phyloP scores from a whole-genome alignment of 2,329 filamentous ascomycete genomes.

The Xylaria multiplex region DNA sequence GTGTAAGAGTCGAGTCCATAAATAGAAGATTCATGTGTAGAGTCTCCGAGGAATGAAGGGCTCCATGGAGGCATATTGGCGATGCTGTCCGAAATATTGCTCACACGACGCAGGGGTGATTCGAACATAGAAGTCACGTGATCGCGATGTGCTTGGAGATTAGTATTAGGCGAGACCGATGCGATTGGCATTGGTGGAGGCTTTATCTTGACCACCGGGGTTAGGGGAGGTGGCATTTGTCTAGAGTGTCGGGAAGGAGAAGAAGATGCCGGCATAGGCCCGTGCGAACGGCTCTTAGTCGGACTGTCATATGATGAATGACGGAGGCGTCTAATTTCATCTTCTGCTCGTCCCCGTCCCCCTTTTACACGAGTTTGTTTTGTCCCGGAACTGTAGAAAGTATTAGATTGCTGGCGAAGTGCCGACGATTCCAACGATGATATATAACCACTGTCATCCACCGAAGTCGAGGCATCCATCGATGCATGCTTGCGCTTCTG shows the following conservation, averaged over 20 bases:
- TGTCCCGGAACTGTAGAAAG: conserved; percentile 79
- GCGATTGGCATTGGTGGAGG: conserved; percentile 67
- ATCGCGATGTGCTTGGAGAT: conserved; percentile 86
- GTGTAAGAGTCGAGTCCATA: conserved; percentile 42
- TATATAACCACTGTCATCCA: conserved; percentile 90
- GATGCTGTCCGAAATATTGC: conserved; percentile 60
- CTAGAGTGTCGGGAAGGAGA: conserved; percentile 70
- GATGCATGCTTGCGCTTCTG: conserved; percentile 81
- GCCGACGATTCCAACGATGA: conserved; percentile 94
- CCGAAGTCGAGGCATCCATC: conserved; percentile 63
- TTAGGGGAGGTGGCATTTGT: conserved; percentile 79
- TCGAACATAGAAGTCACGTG: conserved; percentile 79
- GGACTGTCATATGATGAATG: conserved; percentile 95
- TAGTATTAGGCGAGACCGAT: conserved; percentile 92
- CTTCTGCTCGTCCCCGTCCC: conserved; percentile 90
- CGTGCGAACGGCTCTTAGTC: conserved; percentile 71
- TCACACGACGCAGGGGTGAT: conserved; percentile 66
- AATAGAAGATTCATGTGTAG: conserved; percentile 63
- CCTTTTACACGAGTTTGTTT: conserved; percentile 85
- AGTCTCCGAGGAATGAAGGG: conserved; percentile 65
- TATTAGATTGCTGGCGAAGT: conserved; percentile 72
- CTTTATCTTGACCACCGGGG: conserved; percentile 82
- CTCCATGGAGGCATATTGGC: conserved; percentile 65
- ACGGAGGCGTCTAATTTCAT: conserved; percentile 92
- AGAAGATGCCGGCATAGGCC: conserved; percentile 67